Conservation (phyloP, 2,329 filamentous ascomycete species). For the Aspergillus caelatus region DNA sequence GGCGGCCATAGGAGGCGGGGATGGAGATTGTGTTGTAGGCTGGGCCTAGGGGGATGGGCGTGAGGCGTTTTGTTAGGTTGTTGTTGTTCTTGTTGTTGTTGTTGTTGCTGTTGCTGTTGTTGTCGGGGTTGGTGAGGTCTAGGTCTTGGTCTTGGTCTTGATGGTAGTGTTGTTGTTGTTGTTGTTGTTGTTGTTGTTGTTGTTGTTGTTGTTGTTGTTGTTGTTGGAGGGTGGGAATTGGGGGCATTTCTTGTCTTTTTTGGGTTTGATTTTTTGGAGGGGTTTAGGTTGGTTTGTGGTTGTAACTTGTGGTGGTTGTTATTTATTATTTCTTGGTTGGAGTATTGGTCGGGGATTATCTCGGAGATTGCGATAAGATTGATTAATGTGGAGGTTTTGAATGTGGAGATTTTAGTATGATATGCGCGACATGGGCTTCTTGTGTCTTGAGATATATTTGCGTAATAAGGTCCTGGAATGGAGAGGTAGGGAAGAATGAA, state of each 20-base stretch:
- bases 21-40: conserved; percentile 51
- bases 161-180: no score
- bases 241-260: neutral
- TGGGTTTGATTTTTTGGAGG: neutral
- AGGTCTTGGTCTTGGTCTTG: neutral
- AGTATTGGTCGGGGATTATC: neutral
- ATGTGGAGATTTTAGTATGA: neutral
- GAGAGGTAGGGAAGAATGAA: neutral
- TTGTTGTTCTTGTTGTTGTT: no score
- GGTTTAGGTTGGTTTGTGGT: neutral
- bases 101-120: neutral
- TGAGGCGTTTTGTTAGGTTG: neutral
- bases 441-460: neutral
- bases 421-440: neutral
- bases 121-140: neutral
- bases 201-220: no score
- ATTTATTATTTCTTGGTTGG: no score
- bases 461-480: neutral
- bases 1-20: conserved; percentile 62
- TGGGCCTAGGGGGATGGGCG: neutral
- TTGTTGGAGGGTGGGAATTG: neutral
- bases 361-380: neutral
- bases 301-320: conserved; percentile 1
- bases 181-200: no score
- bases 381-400: neutral